Percentiles rank a stretch among this genome's conserved stretches.
phyloP scores from a whole-genome alignment of 176 grass and related monocot genomes.

The Avena eriantha region DNA sequence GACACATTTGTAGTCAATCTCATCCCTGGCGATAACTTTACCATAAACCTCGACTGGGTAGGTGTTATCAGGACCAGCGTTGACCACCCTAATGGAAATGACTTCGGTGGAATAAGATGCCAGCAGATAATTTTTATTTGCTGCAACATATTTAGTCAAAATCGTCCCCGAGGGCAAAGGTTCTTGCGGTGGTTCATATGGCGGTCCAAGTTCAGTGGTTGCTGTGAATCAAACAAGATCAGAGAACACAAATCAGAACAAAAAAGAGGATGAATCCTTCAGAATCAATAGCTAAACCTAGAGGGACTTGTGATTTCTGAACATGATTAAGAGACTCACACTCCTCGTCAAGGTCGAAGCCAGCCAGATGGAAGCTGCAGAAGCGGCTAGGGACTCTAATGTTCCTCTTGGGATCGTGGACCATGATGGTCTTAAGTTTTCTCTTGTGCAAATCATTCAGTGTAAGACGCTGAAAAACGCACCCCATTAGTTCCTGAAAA shows the following conservation, averaged over 20 bases:
- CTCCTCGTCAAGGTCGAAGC: background rate
- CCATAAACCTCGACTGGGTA: background rate
- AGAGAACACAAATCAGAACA: background rate
- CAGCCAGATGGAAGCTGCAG: background rate
- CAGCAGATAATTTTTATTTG: background rate
- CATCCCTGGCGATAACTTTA: background rate
- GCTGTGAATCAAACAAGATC: background rate
- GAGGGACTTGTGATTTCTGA: background rate
- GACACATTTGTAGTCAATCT: background rate
- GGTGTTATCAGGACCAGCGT: background rate
- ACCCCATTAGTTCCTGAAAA: background rate
- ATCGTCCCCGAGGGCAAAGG: too few species aligned
- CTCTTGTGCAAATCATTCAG: background rate
- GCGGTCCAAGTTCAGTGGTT: background rate
- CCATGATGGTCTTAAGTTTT: background rate
- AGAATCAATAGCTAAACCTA: background rate
- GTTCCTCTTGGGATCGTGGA: background rate
- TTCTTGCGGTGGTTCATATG: background rate
- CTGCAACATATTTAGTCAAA: background rate
- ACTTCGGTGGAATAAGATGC: background rate
- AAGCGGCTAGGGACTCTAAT: background rate
- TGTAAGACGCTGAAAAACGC: background rate
- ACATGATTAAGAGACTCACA: background rate
- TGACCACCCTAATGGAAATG: background rate
- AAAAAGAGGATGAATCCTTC: background rate